phyloP scores from a whole-genome alignment of 1,284 basidiomycete genomes.

The Cryptococcus amylolentus region DNA sequence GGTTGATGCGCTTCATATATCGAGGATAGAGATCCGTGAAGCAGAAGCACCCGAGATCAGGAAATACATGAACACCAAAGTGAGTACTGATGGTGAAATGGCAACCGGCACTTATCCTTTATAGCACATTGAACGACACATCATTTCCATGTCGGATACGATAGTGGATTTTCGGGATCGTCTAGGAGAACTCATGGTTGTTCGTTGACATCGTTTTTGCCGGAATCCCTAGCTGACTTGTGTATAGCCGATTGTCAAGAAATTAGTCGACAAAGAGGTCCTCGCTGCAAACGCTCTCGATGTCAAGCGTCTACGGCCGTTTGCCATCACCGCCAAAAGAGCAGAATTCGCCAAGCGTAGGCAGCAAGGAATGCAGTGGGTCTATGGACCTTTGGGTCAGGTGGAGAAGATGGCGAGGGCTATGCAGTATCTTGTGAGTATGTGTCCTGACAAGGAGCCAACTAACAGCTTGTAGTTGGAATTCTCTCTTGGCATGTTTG shows the following conservation, averaged over 20 bases:
- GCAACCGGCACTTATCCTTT: not conserved
- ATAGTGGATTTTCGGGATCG: conserved; percentile 42
- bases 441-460: not conserved
- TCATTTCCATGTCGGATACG: conserved; percentile 62
- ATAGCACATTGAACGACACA: conserved; percentile 55
- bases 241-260: conserved; percentile 37
- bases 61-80: conserved; percentile 86
- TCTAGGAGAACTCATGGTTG: conserved; percentile 65
- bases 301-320: conserved; percentile 37
- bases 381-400: conserved; percentile 22
- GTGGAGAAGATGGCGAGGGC: conserved; percentile 61
- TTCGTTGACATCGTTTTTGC: conserved; percentile 45
- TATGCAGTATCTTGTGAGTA: conserved; percentile 73
- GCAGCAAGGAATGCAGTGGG: conserved; percentile 25
- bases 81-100: conserved; percentile 26
- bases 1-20: conserved; percentile 95
- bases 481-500: conserved; percentile 74
- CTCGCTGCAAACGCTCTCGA: conserved; percentile 42
- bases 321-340: conserved; percentile 35
- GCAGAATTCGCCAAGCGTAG: conserved; percentile 35
- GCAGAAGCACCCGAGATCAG: conserved; percentile 86
- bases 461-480: conserved; percentile 59
- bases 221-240: not conserved
- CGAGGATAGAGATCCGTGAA: conserved; percentile 89
- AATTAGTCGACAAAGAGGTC: conserved; percentile 39